Base-by-base conservation (phyloP, 2,329 filamentous ascomycete genomes). In the Aspergillus nomiae region DNA sequence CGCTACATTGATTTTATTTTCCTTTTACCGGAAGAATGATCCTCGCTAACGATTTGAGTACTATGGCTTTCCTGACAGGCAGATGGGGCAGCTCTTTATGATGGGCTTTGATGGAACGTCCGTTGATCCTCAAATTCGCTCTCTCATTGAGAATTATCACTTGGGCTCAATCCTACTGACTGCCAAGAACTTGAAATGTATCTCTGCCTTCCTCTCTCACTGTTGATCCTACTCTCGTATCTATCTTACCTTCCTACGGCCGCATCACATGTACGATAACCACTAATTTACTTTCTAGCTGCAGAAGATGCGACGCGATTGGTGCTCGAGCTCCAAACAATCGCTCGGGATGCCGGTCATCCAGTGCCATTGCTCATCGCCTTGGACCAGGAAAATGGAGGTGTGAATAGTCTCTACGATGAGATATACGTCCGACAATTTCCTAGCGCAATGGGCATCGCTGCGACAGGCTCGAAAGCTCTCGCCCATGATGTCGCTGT, bases 341-440 rank as follows among this genome's bases (percentile, higher is more conserved):
- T 96, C 74, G 95, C 95, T 43, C 91, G 92, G 74, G 87, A 96
- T 78, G 90, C 94, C 63, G 94, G 94, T 24, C 94, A 98, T 77
- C 90, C 91, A 3, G 90, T 94, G 3, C 95, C 95, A 2, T 82
- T 99, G 21, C 84, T 96, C 60, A 97, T 99, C 70, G 94, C 91
- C 45, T 83, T 98, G 43, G 95, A 98, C 74, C 95, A 99, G 76
- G 95, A 99, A 77, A 98, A 99, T 87, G 95, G 95, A 67, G 94
- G 94, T 3, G 94, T 97, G 76, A 98, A 97, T 81, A 97, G 92
- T 79, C 85, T 98, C 2, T 97, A 96, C 73, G 94, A 98, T 76
- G 93, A 97, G 70, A 92, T 95, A 73, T 95, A 94, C 75, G 94
- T 98, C 69, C 93, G 92, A 68, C 95, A 98, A 76, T 99, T 97